Evolutionary conservation across 2,329 filamentous ascomycete genomes (phyloP).

Genomic region (Reticulascus tulasneorum): DNA sequence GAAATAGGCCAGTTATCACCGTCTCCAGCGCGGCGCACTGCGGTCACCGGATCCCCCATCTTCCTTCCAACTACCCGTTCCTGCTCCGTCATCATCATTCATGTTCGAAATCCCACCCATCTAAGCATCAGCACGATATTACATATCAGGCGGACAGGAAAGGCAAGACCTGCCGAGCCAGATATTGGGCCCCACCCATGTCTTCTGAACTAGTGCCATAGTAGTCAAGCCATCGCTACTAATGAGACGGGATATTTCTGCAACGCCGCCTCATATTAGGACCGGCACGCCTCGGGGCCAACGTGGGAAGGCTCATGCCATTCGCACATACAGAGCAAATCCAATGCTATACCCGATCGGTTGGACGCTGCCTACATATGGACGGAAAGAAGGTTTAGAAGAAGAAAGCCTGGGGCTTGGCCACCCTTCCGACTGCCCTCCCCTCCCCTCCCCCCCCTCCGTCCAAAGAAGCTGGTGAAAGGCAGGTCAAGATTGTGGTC

Average conservation of each 20-base stretch:
- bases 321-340: no score
- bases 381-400: no score
- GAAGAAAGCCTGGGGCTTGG: no score
- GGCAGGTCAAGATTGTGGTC: not conserved
- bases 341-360: no score
- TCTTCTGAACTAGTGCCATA: conserved; percentile 2
- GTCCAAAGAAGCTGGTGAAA: not conserved
- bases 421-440: not conserved
- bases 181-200: conserved; percentile 3
- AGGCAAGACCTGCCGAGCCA: conserved; percentile 10
- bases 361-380: no score
- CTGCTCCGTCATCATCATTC: conserved; percentile 5
- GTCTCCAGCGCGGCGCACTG: no score
- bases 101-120: not conserved
- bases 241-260: conserved; percentile 7
- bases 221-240: conserved; percentile 3
- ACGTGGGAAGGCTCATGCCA: conserved; percentile 11
- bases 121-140: no score
- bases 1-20: no score
- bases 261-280: conserved; percentile 12
- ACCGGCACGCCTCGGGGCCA: conserved; percentile 13
- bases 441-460: conserved; percentile 1
- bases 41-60: no score
- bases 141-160: no score
- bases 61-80: conserved; percentile 1